A percentile compares a stretch with the other conserved stretches of the same genome.
Evolutionary conservation across 2,329 filamentous ascomycete genomes (phyloP).

Genomic region (Verticillium longisporum): DNA sequence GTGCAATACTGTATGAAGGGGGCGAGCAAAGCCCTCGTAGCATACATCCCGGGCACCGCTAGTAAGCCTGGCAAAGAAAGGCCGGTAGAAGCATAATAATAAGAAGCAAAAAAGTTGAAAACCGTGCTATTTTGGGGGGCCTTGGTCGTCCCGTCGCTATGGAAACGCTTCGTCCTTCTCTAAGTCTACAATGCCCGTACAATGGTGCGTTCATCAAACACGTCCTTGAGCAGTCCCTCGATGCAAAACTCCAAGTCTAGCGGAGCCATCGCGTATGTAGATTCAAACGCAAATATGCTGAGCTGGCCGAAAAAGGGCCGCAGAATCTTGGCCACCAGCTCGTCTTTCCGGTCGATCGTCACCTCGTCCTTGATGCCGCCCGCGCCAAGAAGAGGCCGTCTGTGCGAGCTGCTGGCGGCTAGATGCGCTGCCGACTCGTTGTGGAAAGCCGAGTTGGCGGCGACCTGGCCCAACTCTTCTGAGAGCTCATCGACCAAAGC

Average conservation of each 20-base stretch:
- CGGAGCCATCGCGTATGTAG: slow-evolving; percentile 75
- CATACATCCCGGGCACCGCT: slow-evolving; percentile 42
- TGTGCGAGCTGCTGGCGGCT: slow-evolving; percentile 25
- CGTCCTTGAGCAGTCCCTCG: slow-evolving; percentile 59
- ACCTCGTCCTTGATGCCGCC: slow-evolving; percentile 51
- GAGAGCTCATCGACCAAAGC: slow-evolving; percentile 81
- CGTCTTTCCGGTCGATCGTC: slow-evolving; percentile 53
- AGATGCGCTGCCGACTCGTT: slow-evolving; percentile 29
- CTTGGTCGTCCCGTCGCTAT: neutral
- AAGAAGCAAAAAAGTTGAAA: neutral
- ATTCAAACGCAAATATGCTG: slow-evolving; percentile 91
- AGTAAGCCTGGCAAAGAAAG: neutral
- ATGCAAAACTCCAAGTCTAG: slow-evolving; percentile 61
- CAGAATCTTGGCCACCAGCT: slow-evolving; percentile 70
- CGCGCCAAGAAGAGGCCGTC: slow-evolving; percentile 42
- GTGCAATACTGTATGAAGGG: slow-evolving; percentile 90
- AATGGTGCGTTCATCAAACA: slow-evolving; percentile 72
- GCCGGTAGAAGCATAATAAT: too few species aligned
- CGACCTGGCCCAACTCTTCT: slow-evolving; percentile 57
- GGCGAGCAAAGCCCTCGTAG: slow-evolving; percentile 76
- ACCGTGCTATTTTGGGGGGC: neutral
- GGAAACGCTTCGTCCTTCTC: neutral
- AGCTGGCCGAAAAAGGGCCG: slow-evolving; percentile 86
- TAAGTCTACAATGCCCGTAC: slow-evolving; percentile 46
- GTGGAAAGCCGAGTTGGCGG: slow-evolving; percentile 22